These are phyloP conservation scores for Penium margaritaceum DNA, from an alignment of 139 green algal species.

Conservation along the genomic window DNA sequence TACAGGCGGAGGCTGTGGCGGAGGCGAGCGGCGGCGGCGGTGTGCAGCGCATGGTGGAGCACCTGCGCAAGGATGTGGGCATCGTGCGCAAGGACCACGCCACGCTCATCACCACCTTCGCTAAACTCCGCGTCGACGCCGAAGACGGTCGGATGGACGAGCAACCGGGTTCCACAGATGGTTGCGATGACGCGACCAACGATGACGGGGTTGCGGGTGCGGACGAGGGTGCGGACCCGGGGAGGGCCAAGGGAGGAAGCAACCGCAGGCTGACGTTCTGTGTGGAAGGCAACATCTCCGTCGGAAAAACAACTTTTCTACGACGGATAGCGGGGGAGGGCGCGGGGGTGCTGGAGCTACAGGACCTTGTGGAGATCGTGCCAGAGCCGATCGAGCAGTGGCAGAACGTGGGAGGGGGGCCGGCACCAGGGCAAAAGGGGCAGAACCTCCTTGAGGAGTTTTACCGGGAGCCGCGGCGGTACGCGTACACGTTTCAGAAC, in stretches of 20 bases:
- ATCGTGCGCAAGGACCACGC: slow-evolving; percentile 47
- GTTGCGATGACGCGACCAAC: neutral
- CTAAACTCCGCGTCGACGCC: slow-evolving; percentile 32
- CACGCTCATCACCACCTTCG: slow-evolving; percentile 40
- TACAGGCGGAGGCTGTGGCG: neutral
- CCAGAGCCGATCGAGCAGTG: slow-evolving; percentile 88
- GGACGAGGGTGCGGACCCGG: neutral
- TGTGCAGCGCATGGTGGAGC: slow-evolving; percentile 20
- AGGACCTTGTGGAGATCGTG: slow-evolving; percentile 70
- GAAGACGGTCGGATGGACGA: neutral
- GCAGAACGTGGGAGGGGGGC: slow-evolving; percentile 76
- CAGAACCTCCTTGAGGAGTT: slow-evolving; percentile 86
- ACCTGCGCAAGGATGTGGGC: slow-evolving; percentile 46
- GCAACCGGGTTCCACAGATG: slow-evolving; percentile 7
- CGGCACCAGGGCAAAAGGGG: slow-evolving; percentile 2
- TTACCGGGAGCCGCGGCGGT: slow-evolving; percentile 75
- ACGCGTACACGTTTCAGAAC: slow-evolving; percentile 95
- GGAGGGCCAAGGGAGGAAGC: neutral
- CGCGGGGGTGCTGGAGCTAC: slow-evolving; percentile 41
- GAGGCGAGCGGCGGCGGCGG: neutral
- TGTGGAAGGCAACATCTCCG: slow-evolving; percentile 94
- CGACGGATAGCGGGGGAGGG: slow-evolving; percentile 44
- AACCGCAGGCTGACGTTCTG: slow-evolving; percentile 70
- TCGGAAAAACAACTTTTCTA: slow-evolving; percentile 91
- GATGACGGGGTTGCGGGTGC: neutral